These are phyloP conservation scores for Botrytis squamosa DNA, from an alignment of 2,329 filamentous ascomycete genomes.

Conservation along the genomic window DNA sequence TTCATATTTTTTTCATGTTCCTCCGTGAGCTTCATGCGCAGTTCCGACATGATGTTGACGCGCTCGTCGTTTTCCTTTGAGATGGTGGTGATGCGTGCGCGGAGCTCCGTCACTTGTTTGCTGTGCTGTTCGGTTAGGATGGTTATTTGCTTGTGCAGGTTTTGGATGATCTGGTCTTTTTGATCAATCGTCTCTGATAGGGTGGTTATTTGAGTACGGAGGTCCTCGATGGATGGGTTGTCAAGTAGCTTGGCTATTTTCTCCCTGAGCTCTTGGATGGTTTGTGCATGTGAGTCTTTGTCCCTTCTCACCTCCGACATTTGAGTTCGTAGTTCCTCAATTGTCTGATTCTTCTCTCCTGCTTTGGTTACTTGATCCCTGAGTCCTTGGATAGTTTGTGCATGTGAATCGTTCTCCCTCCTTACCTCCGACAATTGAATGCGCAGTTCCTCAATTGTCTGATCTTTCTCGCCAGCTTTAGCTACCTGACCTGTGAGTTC, in stretches of 20 bases:
- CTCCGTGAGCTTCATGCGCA: neutral
- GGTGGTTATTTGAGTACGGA: neutral
- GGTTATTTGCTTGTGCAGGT: neutral
- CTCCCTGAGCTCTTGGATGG: neutral
- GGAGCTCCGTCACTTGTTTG: neutral
- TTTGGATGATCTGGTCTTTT: neutral
- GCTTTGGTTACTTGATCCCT: neutral
- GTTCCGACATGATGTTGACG: neutral
- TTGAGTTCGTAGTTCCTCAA: neutral
- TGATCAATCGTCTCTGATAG: neutral
- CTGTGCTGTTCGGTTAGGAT: neutral
- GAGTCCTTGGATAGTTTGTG: neutral
- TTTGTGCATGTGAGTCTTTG: neutral
- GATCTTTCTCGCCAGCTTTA: too few species aligned
- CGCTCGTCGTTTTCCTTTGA: neutral
- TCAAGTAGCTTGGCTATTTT: neutral
- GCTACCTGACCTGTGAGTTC: neutral
- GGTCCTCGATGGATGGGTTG: neutral
- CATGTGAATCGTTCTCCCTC: too few species aligned
- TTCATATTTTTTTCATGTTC: neutral
- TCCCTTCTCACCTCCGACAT: fast-evolving
- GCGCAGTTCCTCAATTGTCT: too few species aligned
- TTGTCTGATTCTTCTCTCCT: neutral
- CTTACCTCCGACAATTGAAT: too few species aligned
- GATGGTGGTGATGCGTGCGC: neutral